A percentile compares a stretch with the other conserved stretches of the same genome.
phyloP scores from a whole-genome alignment of 306 rosid genomes.

The Herpetospermum pedunculosum region DNA sequence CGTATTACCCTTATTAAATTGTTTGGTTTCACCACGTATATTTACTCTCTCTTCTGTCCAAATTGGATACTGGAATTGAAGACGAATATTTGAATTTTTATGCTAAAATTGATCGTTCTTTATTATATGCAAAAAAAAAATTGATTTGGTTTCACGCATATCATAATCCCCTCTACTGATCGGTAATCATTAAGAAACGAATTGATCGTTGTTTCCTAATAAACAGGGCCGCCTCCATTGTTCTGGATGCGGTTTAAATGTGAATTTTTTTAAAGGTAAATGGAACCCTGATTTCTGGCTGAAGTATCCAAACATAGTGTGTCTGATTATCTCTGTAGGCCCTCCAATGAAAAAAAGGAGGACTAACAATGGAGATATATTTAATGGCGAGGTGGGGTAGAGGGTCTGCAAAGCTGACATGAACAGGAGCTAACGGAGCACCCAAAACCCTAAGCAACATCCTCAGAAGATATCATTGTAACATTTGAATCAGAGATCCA shows the following conservation, averaged over 20 bases:
- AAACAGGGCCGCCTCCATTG: constrained; percentile 92
- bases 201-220: constrained; percentile 98
- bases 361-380: constrained; percentile 87
- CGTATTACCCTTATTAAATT: too few species aligned
- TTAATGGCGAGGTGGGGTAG: constrained; percentile 92
- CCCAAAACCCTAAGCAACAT: constrained; percentile 85
- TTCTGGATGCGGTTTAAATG: constrained; percentile 97
- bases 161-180: constrained; percentile 86
- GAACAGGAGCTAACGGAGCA: constrained; percentile 91
- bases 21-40: too few species aligned
- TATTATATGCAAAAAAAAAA: too few species aligned
- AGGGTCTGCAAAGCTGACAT: constrained; percentile 68
- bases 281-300: constrained; percentile 97
- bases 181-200: constrained; percentile 84
- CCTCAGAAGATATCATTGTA: too few species aligned
- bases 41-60: too few species aligned
- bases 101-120: too few species aligned
- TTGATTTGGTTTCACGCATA: too few species aligned
- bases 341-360: constrained; percentile 62
- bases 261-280: constrained; percentile 87
- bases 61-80: too few species aligned
- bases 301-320: constrained; percentile 92
- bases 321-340: constrained; percentile 95
- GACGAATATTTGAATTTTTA: too few species aligned
- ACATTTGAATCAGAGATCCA: too few species aligned